Conservation (phyloP, 2,329 filamentous ascomycete genomes). For the Phaeoacremonium minimum region DNA sequence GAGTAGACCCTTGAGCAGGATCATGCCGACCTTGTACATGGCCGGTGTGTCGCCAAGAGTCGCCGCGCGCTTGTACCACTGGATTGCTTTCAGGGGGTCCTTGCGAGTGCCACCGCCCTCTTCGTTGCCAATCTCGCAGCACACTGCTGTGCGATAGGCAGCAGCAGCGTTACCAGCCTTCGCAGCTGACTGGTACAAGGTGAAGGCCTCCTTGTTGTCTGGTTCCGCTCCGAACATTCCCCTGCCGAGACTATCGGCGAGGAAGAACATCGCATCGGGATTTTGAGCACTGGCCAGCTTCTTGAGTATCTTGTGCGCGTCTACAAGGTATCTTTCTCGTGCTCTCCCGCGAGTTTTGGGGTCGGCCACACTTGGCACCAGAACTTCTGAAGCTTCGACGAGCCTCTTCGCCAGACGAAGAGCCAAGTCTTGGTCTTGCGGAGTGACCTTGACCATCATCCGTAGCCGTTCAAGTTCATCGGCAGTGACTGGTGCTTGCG, state of each 20-base stretch:
- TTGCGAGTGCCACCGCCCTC: conserved; percentile 89
- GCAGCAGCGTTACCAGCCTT: conserved; percentile 83
- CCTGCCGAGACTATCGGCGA: conserved; percentile 85
- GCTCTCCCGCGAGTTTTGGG: conserved; percentile 69
- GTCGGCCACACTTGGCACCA: conserved; percentile 62
- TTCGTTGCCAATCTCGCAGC: conserved; percentile 93
- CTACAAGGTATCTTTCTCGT: conserved; percentile 77
- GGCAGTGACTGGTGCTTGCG: conserved; percentile 61
- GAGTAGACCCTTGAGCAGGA: conserved; percentile 87
- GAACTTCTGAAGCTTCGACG: conserved; percentile 75
- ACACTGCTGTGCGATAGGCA: conserved; percentile 92
- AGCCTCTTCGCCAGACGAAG: conserved; percentile 77
- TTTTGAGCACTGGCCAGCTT: conserved; percentile 74
- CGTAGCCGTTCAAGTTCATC: conserved; percentile 76
- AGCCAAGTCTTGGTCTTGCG: conserved; percentile 67
- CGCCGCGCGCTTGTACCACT: conserved; percentile 96
- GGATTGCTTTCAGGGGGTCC: conserved; percentile 89
- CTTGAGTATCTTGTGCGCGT: conserved; percentile 88
- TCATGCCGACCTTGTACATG: conserved; percentile 99
- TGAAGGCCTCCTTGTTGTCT: conserved; percentile 90
- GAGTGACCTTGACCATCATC: conserved; percentile 63
- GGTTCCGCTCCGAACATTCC: conserved; percentile 73
- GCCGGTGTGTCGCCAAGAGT: conserved; percentile 85
- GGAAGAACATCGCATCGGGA: conserved; percentile 85
- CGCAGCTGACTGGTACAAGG: conserved; percentile 87